Conservation (phyloP, 1,284 basidiomycete genomes). For the Taiwanofungus camphoratus region DNA sequence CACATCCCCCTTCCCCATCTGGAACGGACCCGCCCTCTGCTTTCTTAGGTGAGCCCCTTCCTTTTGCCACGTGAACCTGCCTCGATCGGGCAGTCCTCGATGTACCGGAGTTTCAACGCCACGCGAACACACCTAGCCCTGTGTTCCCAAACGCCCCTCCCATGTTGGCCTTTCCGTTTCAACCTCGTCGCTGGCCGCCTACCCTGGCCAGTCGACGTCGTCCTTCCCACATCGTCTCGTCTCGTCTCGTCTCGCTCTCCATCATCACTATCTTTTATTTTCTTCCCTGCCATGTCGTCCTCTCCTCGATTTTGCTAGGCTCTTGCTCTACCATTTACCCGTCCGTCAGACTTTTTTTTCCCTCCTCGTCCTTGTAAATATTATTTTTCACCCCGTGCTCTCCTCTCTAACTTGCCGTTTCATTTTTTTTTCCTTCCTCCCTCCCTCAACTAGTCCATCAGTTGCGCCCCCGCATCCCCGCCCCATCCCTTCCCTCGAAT, state of each 20-base stretch:
- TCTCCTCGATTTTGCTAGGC: conserved; percentile 3
- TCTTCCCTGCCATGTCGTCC: conserved; percentile 9
- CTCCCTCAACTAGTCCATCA: conserved; percentile 18
- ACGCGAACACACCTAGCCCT: conserved; percentile 11
- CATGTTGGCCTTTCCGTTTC: conserved; percentile 14
- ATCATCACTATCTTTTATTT: conserved; percentile 7
- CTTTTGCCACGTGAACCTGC: conserved; percentile 7
- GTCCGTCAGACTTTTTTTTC: conserved; percentile 1
- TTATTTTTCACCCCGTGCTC: conserved; percentile 3
- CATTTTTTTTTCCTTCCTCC: conserved; percentile 3
- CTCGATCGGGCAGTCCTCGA: conserved; percentile 8
- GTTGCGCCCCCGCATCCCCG: conserved; percentile 8
- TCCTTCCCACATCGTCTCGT: not conserved
- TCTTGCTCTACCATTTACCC: conserved; percentile 1
- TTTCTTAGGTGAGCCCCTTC: conserved; percentile 8
- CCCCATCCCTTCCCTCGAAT: conserved; percentile 16
- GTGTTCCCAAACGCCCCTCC: not conserved
- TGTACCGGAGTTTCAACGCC: conserved; percentile 20
- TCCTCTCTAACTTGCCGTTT: conserved; percentile 8
- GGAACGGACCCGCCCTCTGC: not conserved
- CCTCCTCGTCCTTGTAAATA: conserved; percentile 9
- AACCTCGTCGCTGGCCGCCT: conserved; percentile 9
- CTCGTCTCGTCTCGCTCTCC: conserved; percentile 4
- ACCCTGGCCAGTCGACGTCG: conserved; percentile 9
- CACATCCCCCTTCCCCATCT: not conserved